These are phyloP conservation scores for Inga leiocalycina DNA, from an alignment of 306 rosid species.

Conservation along the genomic window DNA sequence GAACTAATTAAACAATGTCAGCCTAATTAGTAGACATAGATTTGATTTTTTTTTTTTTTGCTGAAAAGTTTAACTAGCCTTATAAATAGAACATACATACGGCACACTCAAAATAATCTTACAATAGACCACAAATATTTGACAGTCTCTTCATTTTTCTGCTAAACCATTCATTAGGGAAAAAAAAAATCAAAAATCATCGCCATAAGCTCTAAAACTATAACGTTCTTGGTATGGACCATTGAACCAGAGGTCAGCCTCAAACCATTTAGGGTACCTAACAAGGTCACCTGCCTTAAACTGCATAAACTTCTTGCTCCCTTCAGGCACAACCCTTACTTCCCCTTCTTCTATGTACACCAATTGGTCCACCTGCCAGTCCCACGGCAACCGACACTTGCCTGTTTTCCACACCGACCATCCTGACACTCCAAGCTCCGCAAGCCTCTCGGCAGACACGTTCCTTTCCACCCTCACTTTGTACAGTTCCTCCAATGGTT, in stretches of 20 bases:
- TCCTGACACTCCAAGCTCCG: conserved; percentile 70
- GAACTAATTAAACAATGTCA: background rate
- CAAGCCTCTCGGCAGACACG: conserved; percentile 58
- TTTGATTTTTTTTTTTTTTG: background rate
- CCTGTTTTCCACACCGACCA: conserved; percentile 96
- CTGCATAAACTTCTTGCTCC: conserved; percentile 75
- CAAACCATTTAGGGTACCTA: conserved; percentile 86
- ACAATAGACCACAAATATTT: background rate
- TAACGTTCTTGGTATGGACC: conserved; percentile 88
- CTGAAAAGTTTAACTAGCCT: background rate
- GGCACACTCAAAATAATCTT: background rate
- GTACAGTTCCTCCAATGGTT: conserved; percentile 80
- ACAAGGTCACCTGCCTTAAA: conserved; percentile 87
- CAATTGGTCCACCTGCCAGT: conserved; percentile 92
- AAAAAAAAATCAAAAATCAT: conserved; percentile 40
- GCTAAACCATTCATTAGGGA: background rate
- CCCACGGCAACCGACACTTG: conserved; percentile 82
- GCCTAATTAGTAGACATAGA: background rate
- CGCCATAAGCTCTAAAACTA: conserved; percentile 82
- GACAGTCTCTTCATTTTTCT: background rate
- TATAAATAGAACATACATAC: background rate
- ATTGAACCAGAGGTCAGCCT: conserved; percentile 89
- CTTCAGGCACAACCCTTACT: conserved; percentile 87
- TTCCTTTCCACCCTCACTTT: conserved; percentile 72
- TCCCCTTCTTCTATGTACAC: conserved; percentile 95